Evolutionary conservation across 768 basidiomycete species (phyloP).

Genomic region (Lanmaoa rubissima): DNA sequence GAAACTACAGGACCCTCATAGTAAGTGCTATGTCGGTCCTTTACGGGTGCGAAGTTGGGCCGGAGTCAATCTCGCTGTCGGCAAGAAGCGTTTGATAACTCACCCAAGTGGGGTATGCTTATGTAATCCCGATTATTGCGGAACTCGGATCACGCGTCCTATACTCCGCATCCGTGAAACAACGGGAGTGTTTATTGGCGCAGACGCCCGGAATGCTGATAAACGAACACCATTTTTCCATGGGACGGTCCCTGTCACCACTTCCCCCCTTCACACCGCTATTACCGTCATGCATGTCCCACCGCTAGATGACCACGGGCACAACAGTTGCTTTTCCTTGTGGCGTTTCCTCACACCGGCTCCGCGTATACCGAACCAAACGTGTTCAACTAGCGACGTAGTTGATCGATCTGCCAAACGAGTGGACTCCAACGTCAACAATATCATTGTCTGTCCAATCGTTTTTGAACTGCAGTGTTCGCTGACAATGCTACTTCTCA

Average conservation of each 20-base stretch:
- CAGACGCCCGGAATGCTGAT: conserved; percentile 28
- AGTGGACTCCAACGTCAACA: not conserved
- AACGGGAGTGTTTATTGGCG: conserved; percentile 7
- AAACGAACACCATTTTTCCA: conserved; percentile 33
- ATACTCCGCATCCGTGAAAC: conserved; percentile 14
- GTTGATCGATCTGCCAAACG: conserved; percentile 8
- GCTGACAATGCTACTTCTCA: not conserved
- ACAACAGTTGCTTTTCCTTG: conserved; percentile 22
- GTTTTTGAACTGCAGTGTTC: not conserved
- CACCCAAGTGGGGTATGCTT: conserved; percentile 5
- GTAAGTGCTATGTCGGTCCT: too few species aligned
- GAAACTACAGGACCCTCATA: too few species aligned
- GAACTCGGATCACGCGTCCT: conserved; percentile 29
- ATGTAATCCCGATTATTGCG: conserved; percentile 29
- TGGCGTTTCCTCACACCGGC: conserved; percentile 17
- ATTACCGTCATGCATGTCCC: conserved; percentile 20
- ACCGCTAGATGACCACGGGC: conserved; percentile 25
- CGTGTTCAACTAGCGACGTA: not conserved
- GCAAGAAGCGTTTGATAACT: conserved; percentile 6
- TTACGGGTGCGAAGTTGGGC: too few species aligned
- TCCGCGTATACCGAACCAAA: not conserved
- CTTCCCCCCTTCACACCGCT: conserved; percentile 7
- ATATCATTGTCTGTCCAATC: conserved; percentile 8
- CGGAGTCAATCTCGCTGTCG: conserved; percentile 8
- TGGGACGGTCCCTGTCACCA: conserved; percentile 4